Evolutionary conservation across 306 rosid genomes (phyloP).

Genomic region (Benincasa hispida): DNA sequence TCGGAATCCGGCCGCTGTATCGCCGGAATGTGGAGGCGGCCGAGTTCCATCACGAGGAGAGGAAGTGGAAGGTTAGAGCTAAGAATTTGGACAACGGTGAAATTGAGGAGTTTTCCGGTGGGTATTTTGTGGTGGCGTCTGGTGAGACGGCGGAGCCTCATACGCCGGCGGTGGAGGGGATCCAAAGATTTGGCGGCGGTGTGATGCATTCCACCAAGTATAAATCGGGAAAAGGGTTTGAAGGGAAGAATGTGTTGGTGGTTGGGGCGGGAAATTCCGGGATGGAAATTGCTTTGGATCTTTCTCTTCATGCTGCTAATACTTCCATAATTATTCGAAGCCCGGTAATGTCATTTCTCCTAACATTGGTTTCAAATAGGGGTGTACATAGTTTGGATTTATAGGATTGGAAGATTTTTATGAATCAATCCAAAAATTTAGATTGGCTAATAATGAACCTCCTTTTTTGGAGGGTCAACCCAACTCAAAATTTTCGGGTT

Average conservation of each 20-base stretch:
- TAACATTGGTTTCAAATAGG: no score
- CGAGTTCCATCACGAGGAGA: background rate
- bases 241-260: conserved; percentile 14
- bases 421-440: no score
- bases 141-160: conserved; percentile 9
- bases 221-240: conserved; percentile 1
- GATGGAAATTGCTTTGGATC: conserved; percentile 19
- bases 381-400: no score
- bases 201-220: conserved; percentile 4
- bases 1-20: conserved; percentile 1
- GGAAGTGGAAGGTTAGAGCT: conserved; percentile 39
- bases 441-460: no score
- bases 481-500: no score
- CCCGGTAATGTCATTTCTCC: conserved; percentile 29
- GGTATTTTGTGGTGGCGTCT: background rate
- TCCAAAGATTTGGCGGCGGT: conserved; percentile 9
- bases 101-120: conserved; percentile 25
- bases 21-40: conserved; percentile 3
- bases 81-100: background rate
- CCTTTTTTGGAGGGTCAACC: no score
- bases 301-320: conserved; percentile 15
- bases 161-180: conserved; percentile 7
- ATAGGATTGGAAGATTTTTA: no score
- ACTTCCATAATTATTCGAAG: conserved; percentile 47
- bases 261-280: conserved; percentile 10